Evolutionary conservation across 108 stramenopile species (phyloP).

Genomic region (Skeletonema costatum): DNA sequence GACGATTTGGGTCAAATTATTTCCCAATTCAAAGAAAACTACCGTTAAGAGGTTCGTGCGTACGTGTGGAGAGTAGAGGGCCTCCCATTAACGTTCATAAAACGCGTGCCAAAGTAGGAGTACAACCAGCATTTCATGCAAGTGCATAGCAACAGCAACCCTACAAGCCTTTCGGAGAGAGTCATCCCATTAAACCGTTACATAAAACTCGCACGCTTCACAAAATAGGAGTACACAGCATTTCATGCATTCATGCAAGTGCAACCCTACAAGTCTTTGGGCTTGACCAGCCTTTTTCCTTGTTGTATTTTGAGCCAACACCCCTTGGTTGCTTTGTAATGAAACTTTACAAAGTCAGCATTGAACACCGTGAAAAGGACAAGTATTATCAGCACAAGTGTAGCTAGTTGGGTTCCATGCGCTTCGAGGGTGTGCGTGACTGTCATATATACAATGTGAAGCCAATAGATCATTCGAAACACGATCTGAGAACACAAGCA

Average conservation of each 20-base stretch:
- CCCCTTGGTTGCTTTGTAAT: background rate
- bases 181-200: no score
- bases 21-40: no score
- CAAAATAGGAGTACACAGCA: no score
- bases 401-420: constrained; percentile 9
- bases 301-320: background rate
- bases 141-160: no score
- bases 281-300: background rate
- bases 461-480: constrained; percentile 34
- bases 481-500: constrained; percentile 19
- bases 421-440: constrained; percentile 5
- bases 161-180: no score
- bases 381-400: background rate
- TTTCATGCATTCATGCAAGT: background rate
- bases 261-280: background rate
- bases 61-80: no score
- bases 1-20: no score
- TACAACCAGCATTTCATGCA: no score
- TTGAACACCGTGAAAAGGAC: constrained; percentile 36
- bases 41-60: no score
- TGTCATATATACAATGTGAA: constrained; percentile 13
- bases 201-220: no score
- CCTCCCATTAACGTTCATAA: no score
- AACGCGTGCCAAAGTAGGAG: no score
- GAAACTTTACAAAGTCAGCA: background rate